These are phyloP conservation scores for Schizosaccharomyces versatilis DNA, from an alignment of 1,139 yeast genomes.

Conservation along the genomic window DNA sequence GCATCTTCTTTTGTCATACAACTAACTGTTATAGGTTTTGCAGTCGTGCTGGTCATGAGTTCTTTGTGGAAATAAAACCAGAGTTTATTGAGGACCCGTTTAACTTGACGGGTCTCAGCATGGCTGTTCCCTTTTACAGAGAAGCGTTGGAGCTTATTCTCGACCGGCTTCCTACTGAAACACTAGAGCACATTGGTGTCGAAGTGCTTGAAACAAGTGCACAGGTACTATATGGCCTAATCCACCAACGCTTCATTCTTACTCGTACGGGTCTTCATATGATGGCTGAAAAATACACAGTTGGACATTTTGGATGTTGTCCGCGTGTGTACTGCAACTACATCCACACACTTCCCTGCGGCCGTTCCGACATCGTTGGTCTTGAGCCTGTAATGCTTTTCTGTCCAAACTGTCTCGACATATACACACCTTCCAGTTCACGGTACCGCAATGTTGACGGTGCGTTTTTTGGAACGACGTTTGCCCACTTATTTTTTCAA, in stretches of 20 bases:
- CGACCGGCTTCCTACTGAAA: slow-evolving; percentile 24
- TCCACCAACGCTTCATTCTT: slow-evolving; percentile 77
- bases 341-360: slow-evolving; percentile 82
- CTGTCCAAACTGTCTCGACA: slow-evolving; percentile 86
- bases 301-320: slow-evolving; percentile 75
- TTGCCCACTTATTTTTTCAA: slow-evolving; percentile 76
- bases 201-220: slow-evolving; percentile 23
- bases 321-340: slow-evolving; percentile 81
- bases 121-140: slow-evolving; percentile 71
- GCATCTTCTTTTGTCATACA: too few relatives aligned
- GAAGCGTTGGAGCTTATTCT: slow-evolving; percentile 80
- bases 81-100: slow-evolving; percentile 93
- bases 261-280: slow-evolving; percentile 77
- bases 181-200: background rate
- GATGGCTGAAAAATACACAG: slow-evolving; percentile 74
- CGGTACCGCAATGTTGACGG: slow-evolving; percentile 80
- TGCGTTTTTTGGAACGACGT: slow-evolving; percentile 87
- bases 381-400: slow-evolving; percentile 74
- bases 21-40: slow-evolving; percentile 40
- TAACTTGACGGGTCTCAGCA: slow-evolving; percentile 70
- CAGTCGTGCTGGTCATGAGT: slow-evolving; percentile 73
- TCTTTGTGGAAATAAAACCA: slow-evolving; percentile 75
- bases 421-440: slow-evolving; percentile 68
- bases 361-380: slow-evolving; percentile 77
- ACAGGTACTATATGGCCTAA: slow-evolving; percentile 72